phyloP scores from a whole-genome alignment of 1,139 yeast genomes.

The Entelexis paramagnoliae region DNA sequence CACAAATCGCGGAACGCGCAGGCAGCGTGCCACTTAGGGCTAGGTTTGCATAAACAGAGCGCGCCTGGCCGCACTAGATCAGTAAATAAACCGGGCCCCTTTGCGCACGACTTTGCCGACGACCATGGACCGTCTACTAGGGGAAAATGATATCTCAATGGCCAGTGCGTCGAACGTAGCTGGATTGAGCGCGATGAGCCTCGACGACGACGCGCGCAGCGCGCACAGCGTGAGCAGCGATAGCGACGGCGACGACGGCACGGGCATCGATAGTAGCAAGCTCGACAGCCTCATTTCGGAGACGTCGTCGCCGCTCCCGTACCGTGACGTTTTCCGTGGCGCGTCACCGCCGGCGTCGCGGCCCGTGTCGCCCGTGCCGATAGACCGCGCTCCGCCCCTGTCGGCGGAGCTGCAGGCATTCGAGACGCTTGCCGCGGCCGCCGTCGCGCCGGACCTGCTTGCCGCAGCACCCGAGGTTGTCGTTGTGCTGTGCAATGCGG shows the following conservation, averaged over 20 bases:
- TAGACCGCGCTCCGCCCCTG: neutral
- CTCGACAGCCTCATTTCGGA: neutral
- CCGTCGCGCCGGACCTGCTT: neutral
- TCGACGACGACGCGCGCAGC: slow-evolving; percentile 7
- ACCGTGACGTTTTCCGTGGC: neutral
- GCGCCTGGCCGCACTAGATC: neutral
- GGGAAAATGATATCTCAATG: slow-evolving; percentile 2
- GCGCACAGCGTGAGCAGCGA: neutral
- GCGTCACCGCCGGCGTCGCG: slow-evolving; percentile 1
- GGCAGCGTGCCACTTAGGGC: slow-evolving; percentile 1
- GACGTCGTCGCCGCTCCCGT: neutral
- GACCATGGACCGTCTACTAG: neutral
- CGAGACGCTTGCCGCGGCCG: neutral
- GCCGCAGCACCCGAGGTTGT: slow-evolving; percentile 12
- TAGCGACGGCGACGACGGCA: neutral
- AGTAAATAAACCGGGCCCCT: neutral
- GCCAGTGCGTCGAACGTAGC: slow-evolving; percentile 6
- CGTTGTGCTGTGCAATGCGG: slow-evolving; percentile 19
- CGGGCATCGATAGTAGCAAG: neutral
- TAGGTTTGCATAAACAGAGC: neutral
- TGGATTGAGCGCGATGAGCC: slow-evolving; percentile 11
- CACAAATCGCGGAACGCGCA: neutral
- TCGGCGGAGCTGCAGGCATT: slow-evolving; percentile 6
- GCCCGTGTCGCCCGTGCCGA: slow-evolving; percentile 6
- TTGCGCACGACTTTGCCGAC: neutral